Base-by-base conservation (phyloP, 768 basidiomycete genomes). In the Termitomyces eurrhizus region DNA sequence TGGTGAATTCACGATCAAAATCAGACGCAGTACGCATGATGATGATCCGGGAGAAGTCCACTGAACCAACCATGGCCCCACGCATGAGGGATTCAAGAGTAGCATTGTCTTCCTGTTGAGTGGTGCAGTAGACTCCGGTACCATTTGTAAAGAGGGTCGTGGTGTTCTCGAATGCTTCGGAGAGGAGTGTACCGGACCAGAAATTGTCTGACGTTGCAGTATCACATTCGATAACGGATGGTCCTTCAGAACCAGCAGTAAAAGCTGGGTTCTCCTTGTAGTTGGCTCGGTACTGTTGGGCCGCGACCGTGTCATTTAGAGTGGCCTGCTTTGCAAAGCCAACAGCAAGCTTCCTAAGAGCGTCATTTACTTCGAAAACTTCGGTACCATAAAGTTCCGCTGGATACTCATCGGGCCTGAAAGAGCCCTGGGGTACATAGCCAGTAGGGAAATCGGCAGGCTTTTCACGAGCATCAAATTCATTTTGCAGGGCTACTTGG, bases 11-110 rank as follows among this genome's bases (percentile, higher is more conserved):
- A n/a, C 62, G 58, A 46, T 63, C 62, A 48, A 63, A 63, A 49
- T 63, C 62, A 2, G 62, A 63, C 7, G 44, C 62, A 2, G 62
- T 63, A 11, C 62, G 62, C 62, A 63, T 63, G 24, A 60, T 63
- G 52, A 63, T 63, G 33, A 63, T 57, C 51, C 62, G 62, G 18
- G 52, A 54, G 62, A 59, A 62, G 49, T 62, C 62, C 14, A 59
- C 62, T n/a, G 56, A 16, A n/a, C 54, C 58, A 9, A 21, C 29
- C 58, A 45, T 56, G 16, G 44, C 41, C 5, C 21, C 62, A 7
- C 62, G 62, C 58, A 62, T 52, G 39, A 62, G 58, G 26, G 62
- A 62, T 48, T 62, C 62, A 11, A 62, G 58, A 4, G 62, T 62
- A 33, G 24, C 62, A 49, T 62, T 62, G 33, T 62, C 62, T 42